phyloP scores from a whole-genome alignment of 495 filamentous ascomycete species.

The Daldinia bambusicola region DNA sequence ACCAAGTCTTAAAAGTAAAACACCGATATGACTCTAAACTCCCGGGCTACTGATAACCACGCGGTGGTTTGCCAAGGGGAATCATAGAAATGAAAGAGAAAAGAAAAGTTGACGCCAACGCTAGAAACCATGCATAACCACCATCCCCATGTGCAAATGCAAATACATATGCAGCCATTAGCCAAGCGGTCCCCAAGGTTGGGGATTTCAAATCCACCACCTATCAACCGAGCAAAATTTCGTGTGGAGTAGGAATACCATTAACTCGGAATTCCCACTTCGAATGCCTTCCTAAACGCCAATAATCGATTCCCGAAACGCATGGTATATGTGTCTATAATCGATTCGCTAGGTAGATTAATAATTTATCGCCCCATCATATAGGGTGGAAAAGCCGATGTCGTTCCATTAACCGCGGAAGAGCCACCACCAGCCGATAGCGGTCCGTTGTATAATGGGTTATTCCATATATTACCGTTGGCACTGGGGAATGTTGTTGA shows the following conservation, averaged over 20 bases:
- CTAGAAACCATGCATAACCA: slow-evolving; percentile 47
- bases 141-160: slow-evolving; percentile 47
- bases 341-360: slow-evolving; percentile 19
- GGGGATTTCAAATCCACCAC: slow-evolving; percentile 33
- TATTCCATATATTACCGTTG: slow-evolving; percentile 41
- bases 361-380: slow-evolving; percentile 43
- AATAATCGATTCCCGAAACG: slow-evolving; percentile 31
- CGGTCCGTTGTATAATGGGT: slow-evolving; percentile 38
- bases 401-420: slow-evolving; percentile 35
- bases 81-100: slow-evolving; percentile 40
- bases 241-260: slow-evolving; percentile 21
- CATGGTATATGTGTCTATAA: slow-evolving; percentile 26
- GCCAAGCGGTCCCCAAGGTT: slow-evolving; percentile 40
- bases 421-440: slow-evolving; percentile 37
- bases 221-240: slow-evolving; percentile 13
- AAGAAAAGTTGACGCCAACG: slow-evolving; percentile 46
- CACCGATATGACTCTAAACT: slow-evolving; percentile 46
- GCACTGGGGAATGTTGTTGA: slow-evolving; percentile 23
- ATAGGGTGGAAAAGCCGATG: slow-evolving; percentile 38
- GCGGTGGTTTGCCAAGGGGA: slow-evolving; percentile 39
- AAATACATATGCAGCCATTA: slow-evolving; percentile 49
- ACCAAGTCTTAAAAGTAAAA: slow-evolving; percentile 44
- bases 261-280: slow-evolving; percentile 26
- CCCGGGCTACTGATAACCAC: slow-evolving; percentile 40
- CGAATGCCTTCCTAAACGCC: slow-evolving; percentile 42